Conservation (phyloP, 371 early-diverging fungal genomes). For the Apophysomyces elegans region DNA sequence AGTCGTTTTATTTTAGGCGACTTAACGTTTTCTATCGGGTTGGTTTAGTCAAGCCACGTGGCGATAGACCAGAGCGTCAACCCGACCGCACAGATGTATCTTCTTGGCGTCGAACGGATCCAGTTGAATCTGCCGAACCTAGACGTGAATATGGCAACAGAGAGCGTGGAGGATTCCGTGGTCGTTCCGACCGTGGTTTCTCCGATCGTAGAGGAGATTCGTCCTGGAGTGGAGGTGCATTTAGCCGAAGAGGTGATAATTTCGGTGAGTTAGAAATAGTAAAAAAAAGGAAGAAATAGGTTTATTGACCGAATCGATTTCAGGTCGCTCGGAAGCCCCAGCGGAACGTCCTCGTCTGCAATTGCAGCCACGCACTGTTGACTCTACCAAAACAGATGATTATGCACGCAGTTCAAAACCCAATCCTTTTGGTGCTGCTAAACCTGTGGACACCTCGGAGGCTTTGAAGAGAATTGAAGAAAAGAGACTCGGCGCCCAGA, state of each 20-base stretch:
- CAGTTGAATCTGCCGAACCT: conserved; percentile 47
- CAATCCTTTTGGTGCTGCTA: conserved; percentile 87
- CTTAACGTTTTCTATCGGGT: background rate
- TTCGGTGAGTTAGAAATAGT: background rate
- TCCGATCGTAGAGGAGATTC: conserved; percentile 52
- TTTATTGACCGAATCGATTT: background rate
- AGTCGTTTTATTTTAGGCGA: background rate
- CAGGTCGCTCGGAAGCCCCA: conserved; percentile 31
- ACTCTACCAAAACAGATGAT: conserved; percentile 24
- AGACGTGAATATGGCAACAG: conserved; percentile 48
- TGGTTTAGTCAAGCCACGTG: conserved; percentile 37
- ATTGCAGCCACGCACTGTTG: conserved; percentile 70
- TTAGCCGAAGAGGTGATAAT: conserved; percentile 20
- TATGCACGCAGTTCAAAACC: conserved; percentile 44
- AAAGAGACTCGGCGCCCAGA: conserved; percentile 42
- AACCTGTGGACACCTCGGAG: conserved; percentile 76
- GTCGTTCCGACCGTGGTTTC: conserved; percentile 32
- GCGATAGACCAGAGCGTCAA: conserved; percentile 36
- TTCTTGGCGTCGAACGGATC: conserved; percentile 56
- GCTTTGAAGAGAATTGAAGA: conserved; percentile 77
- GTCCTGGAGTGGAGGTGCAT: conserved; percentile 61
- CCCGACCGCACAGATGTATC: conserved; percentile 55
- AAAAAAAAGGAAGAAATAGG: background rate
- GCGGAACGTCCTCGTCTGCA: conserved; percentile 63
- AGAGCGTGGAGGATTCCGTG: conserved; percentile 50